Conservation (phyloP, 257 asterid species). For the Galeopsis tetrahit region DNA sequence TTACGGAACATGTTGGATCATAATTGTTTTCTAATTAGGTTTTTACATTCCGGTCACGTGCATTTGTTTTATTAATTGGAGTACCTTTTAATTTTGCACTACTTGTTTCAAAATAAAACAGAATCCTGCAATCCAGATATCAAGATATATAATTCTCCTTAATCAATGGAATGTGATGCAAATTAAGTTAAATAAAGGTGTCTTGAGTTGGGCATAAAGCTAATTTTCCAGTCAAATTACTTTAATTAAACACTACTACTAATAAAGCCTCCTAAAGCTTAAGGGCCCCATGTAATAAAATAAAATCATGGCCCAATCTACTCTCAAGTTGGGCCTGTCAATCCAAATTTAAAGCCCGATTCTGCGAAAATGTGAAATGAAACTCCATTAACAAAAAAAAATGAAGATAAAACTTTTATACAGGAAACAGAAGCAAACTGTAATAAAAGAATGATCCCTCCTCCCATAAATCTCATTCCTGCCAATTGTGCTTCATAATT, state of each 20-base stretch:
- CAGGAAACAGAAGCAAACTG: constrained; percentile 37
- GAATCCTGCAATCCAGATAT: constrained; percentile 3
- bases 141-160: constrained; percentile 27
- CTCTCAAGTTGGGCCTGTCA: not conserved
- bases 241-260: not conserved
- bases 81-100: not conserved
- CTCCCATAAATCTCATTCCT: not conserved
- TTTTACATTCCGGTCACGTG: not conserved
- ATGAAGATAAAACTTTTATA: constrained; percentile 28
- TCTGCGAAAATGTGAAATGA: not conserved
- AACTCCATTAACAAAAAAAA: not conserved
- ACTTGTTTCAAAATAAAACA: not conserved
- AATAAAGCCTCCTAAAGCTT: too few species aligned
- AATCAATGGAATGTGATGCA: constrained; percentile 38
- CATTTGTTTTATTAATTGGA: not conserved
- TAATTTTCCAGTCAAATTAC: constrained; percentile 31
- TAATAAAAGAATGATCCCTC: constrained; percentile 2
- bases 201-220: constrained; percentile 8
- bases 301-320: not conserved
- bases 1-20: constrained; percentile 33
- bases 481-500: not conserved
- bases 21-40: constrained; percentile 19
- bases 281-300: not conserved
- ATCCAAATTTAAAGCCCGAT: not conserved
- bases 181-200: constrained; percentile 21